phyloP scores from a whole-genome alignment of 768 basidiomycete species.

The Lactifluus volemus region DNA sequence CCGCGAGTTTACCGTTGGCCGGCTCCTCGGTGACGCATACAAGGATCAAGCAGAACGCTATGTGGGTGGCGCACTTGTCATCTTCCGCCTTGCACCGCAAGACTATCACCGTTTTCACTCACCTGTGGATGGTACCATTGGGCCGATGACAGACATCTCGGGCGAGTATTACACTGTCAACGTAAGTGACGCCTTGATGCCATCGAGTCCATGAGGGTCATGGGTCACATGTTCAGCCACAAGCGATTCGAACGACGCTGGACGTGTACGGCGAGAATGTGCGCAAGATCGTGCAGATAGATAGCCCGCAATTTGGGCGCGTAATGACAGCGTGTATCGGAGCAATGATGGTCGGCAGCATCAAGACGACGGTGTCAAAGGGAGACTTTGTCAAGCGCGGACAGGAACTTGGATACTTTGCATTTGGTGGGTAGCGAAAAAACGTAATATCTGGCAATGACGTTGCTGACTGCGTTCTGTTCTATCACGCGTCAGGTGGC shows the following conservation, averaged over 20 bases:
- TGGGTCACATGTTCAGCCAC: slow-evolving; percentile 43
- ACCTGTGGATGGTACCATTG: slow-evolving; percentile 78
- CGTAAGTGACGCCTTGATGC: slow-evolving; percentile 34
- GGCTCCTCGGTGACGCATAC: slow-evolving; percentile 75
- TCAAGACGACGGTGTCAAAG: slow-evolving; percentile 77
- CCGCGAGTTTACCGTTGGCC: slow-evolving; percentile 76
- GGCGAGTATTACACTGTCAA: slow-evolving; percentile 98
- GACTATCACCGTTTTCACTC: slow-evolving; percentile 95
- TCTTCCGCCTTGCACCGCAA: slow-evolving; percentile 88
- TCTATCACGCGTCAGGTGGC: slow-evolving; percentile 44
- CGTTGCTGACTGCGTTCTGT: background rate
- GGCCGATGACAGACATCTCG: slow-evolving; percentile 69
- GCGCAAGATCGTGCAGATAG: slow-evolving; percentile 86
- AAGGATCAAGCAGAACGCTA: slow-evolving; percentile 62
- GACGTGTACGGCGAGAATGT: slow-evolving; percentile 95
- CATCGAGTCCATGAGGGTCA: background rate
- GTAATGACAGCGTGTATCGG: slow-evolving; percentile 91
- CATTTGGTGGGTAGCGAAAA: slow-evolving; percentile 57
- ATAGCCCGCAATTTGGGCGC: slow-evolving; percentile 80
- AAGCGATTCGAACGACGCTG: slow-evolving; percentile 83
- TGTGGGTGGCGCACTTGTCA: slow-evolving; percentile 72
- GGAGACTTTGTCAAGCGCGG: slow-evolving; percentile 75
- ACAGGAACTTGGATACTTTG: slow-evolving; percentile 91
- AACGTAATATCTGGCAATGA: background rate
- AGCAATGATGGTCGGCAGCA: slow-evolving; percentile 94